Conservation (phyloP, 2,329 filamentous ascomycete genomes). For the Epicoccum nigrum region DNA sequence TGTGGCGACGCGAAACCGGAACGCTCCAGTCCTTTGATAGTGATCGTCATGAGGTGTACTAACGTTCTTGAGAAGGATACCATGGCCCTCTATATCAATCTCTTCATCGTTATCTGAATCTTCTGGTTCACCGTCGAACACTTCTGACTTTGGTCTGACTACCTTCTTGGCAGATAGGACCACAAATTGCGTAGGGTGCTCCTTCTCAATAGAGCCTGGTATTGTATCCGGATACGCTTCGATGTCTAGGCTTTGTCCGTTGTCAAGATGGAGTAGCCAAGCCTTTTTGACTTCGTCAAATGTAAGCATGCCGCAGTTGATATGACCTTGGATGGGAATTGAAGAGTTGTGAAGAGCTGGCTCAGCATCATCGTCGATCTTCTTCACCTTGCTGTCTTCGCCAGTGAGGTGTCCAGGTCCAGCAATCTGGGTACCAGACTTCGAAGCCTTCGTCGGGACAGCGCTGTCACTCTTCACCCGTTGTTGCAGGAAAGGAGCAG, state of each 20-base stretch:
- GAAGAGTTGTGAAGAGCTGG: slow-evolving; percentile 20
- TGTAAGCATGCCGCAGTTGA: slow-evolving; percentile 17
- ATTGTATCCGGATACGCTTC: slow-evolving; percentile 26
- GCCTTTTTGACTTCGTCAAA: slow-evolving; percentile 2
- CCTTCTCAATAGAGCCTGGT: slow-evolving; percentile 6
- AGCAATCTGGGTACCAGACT: background rate
- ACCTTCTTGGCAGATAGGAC: slow-evolving; percentile 26
- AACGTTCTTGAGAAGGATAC: slow-evolving; percentile 22
- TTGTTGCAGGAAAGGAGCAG: slow-evolving; percentile 3
- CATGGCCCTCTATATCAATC: slow-evolving; percentile 18
- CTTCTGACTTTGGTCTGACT: background rate
- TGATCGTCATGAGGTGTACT: slow-evolving; percentile 1
- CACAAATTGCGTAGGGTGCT: slow-evolving; percentile 14
- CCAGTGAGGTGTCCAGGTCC: background rate
- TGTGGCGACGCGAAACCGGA: slow-evolving; percentile 19
- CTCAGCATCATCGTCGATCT: slow-evolving; percentile 14
- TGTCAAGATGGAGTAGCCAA: slow-evolving; percentile 17
- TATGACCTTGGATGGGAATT: slow-evolving; percentile 25
- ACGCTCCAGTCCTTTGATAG: slow-evolving; percentile 25
- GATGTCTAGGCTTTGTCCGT: slow-evolving; percentile 2
- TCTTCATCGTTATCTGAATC: background rate
- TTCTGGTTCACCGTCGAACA: background rate
- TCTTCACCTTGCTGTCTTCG: background rate
- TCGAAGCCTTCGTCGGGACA: slow-evolving; percentile 11
- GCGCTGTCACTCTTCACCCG: slow-evolving; percentile 22